phyloP scores from a whole-genome alignment of 2,329 filamentous ascomycete species.

The Alternaria brassicae region DNA sequence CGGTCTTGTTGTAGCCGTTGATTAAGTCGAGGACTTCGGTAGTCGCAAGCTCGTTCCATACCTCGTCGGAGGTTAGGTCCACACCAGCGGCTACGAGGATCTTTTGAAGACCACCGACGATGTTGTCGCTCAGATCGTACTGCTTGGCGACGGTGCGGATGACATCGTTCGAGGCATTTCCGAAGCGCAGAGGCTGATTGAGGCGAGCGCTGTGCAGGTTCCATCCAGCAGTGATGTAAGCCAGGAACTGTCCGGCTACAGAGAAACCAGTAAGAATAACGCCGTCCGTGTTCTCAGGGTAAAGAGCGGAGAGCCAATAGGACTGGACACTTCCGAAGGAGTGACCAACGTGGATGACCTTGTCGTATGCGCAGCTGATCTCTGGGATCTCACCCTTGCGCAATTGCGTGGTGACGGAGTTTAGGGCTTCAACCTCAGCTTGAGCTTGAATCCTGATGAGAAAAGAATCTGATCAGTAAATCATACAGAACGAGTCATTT shows the following conservation, averaged over 20 bases:
- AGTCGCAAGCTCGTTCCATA: conserved; percentile 38
- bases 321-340: conserved; percentile 68
- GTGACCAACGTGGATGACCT: conserved; percentile 68
- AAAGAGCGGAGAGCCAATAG: conserved; percentile 61
- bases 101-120: conserved; percentile 27
- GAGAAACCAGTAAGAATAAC: conserved; percentile 68
- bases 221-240: conserved; percentile 54
- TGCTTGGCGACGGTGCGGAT: conserved; percentile 15
- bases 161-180: conserved; percentile 32
- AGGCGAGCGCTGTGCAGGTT: conserved; percentile 58
- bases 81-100: conserved; percentile 26
- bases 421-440: conserved; percentile 66
- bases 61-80: conserved; percentile 24
- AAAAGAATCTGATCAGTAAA: background rate
- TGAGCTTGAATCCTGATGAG: conserved; percentile 58
- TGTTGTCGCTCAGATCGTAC: conserved; percentile 18
- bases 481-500: no score
- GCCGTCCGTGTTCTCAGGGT: conserved; percentile 64
- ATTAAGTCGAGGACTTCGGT: conserved; percentile 43
- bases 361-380: conserved; percentile 49
- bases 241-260: conserved; percentile 55
- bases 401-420: conserved; percentile 60
- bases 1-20: conserved; percentile 40
- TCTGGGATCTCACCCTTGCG: conserved; percentile 56
- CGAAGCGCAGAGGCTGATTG: conserved; percentile 53